Evolutionary conservation across 768 basidiomycete species (phyloP), one percentile per base, ranked within the genome.

Genomic region (Boletus speciosus): DNA sequence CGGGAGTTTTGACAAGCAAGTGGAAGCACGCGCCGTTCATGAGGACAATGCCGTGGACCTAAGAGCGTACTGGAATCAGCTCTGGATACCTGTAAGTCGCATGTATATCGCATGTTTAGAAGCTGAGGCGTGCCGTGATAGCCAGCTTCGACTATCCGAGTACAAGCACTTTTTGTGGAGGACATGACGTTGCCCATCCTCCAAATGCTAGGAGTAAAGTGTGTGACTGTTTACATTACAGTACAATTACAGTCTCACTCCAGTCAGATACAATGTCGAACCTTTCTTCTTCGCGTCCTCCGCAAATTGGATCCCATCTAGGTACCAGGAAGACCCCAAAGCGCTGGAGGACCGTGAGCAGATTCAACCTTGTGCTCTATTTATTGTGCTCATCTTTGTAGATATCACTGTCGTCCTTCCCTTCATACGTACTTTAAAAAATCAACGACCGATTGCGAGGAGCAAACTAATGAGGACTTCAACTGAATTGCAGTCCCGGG

Each of bases 241-340:
- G 7, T 6, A 12, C 6, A 19, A 32, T 5, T 10, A 7, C 2
- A 6, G 37, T 59, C 52, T 69, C 9, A 52, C 41, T 25, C 34
- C 5, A 9, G 12, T 8, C 37, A 78, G 77, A 54, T 75, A 71
- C 55, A 69, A 72, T 47, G 58, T 77, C 29, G 76, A 78, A 56
- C 75, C 76, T 1, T 76, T 77, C 56, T 78, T 74, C 57, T 78
- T 75, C 42, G 71, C 74, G 7, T 76, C 74, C 1, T 75, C 76
- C 1, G 38, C 70, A 14, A 74, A 76, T 54, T 70, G 73, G 66
- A 76, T 73, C 35, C 74, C 76, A 1, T 71, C 74, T 1, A 71
- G 73, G 43, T 78, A 75, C 54, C 73, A 71, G 58, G 75, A 77
- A 62, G 69, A 71, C 19, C 43, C 61, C 8, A 59, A 53, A n/a